Conservation (phyloP, 192 early-diverging fungal species). For the Backusella circina region DNA sequence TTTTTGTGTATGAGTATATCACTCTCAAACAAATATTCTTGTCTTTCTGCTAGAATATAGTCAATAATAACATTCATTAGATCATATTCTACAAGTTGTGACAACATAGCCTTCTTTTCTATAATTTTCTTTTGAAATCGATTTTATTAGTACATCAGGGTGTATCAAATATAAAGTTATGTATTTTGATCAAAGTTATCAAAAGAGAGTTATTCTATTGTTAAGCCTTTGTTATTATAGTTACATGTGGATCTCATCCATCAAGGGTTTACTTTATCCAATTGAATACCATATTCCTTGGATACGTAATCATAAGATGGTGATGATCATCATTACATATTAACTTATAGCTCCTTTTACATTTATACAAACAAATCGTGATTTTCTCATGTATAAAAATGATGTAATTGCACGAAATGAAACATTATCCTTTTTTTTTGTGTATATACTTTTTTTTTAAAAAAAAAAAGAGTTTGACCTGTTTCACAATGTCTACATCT, state of each 20-base stretch:
- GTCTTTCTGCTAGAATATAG: too few relatives aligned
- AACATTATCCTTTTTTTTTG: not conserved
- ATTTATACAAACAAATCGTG: not conserved
- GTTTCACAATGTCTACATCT: too few relatives aligned
- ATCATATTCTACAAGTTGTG: too few relatives aligned
- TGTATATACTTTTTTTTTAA: not conserved
- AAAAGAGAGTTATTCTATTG: not conserved
- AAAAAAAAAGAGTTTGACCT: not conserved
- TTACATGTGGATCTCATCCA: not conserved
- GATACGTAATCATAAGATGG: not conserved
- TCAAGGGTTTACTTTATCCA: not conserved
- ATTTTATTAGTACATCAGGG: too few relatives aligned
- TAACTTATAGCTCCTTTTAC: not conserved
- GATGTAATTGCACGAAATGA: not conserved
- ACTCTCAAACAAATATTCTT: too few relatives aligned
- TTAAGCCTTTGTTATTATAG: not conserved
- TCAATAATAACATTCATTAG: too few relatives aligned
- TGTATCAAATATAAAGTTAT: too few relatives aligned
- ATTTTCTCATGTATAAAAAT: not conserved
- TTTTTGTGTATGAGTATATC: too few relatives aligned
- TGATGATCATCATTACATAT: not conserved
- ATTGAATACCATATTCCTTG: not conserved
- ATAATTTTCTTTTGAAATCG: too few relatives aligned
- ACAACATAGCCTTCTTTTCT: too few relatives aligned
- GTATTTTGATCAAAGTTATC: not conserved